Conservation (phyloP, 192 early-diverging fungal species). For the Umbelopsis vinacea region DNA sequence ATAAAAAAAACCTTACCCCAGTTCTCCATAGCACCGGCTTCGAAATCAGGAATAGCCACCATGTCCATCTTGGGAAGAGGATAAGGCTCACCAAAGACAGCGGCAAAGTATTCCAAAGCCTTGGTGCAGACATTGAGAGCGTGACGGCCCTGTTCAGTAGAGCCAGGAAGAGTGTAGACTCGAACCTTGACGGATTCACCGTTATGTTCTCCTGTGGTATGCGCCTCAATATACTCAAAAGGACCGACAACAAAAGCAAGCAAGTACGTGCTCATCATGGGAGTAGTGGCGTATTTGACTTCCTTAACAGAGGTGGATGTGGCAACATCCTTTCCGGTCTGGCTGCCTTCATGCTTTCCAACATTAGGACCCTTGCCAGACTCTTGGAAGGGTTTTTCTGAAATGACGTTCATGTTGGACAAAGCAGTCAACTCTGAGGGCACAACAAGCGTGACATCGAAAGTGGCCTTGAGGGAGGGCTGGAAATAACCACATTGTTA, state of each 20-base stretch:
- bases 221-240: conserved; percentile 88
- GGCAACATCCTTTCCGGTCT: conserved; percentile 33
- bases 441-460: conserved; percentile 88
- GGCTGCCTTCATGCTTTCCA: conserved; percentile 35
- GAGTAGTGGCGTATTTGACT: conserved; percentile 88
- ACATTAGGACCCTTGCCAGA: conserved; percentile 42
- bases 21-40: conserved; percentile 91
- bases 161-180: conserved; percentile 84
- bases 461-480: conserved; percentile 94
- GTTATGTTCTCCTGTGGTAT: conserved; percentile 67
- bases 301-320: conserved; percentile 63
- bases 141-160: conserved; percentile 80
- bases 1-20: conserved; percentile 82
- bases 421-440: conserved; percentile 77
- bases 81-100: conserved; percentile 87
- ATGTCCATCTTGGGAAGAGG: conserved; percentile 92
- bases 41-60: conserved; percentile 92
- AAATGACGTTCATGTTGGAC: conserved; percentile 89
- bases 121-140: conserved; percentile 78
- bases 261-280: conserved; percentile 93
- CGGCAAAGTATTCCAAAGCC: conserved; percentile 84
- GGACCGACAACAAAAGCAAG: conserved; percentile 93
- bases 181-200: conserved; percentile 79
- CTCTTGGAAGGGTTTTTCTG: conserved; percentile 57
- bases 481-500: not conserved